Evolutionary conservation across 192 early-diverging fungal genomes (phyloP), one percentile per base, ranked within the genome.

Genomic region (Lunasporangiospora selenospora): DNA sequence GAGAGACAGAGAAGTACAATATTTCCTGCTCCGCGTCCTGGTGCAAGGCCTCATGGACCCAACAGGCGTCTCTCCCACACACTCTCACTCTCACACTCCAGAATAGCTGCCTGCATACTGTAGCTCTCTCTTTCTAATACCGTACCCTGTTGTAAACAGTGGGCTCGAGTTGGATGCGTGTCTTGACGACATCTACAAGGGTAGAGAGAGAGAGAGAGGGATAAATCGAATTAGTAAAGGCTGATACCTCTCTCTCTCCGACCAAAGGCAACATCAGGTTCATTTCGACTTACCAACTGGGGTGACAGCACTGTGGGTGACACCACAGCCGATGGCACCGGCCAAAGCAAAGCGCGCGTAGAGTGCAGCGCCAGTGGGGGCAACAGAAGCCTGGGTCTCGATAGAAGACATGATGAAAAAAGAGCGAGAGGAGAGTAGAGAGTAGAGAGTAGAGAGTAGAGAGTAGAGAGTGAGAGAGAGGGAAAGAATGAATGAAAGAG

Each of bases 131-230:
- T 47, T n/a, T n/a, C n/a, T n/a, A n/a, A n/a, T n/a, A n/a, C n/a
- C 30, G 77, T 79, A 75, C 83, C 75, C 77, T 84, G 75, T 87
- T 89, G 77, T 86, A 89, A 24, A 64, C 37, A 21, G 57, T 64
- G 63, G 85, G 79, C 21, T 83, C 81, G 43, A 91, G 80, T 67
- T 92, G 90, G 53, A 92, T 92, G 48, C 88, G 76, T 33, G 88
- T 90, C 79, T 90, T 92, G 60, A 89, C 87, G 56, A 92, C 88
- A 80, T 90, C 89, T 59, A 88, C 6, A 43, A n/a, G n/a, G 26
- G 41, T 37, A 34, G 53, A 30, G 40, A n/a, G 54, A 16, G 53
- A 27, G 40, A 56, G 53, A 37, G 26, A 39, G 12, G 53, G 13
- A 24, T 34, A 10, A 19, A 27, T 10, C 26, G 39, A 19, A 32